These are phyloP conservation scores for Fistulina hepatica DNA, from an alignment of 1,284 basidiomycete species.

Conservation along the genomic window DNA sequence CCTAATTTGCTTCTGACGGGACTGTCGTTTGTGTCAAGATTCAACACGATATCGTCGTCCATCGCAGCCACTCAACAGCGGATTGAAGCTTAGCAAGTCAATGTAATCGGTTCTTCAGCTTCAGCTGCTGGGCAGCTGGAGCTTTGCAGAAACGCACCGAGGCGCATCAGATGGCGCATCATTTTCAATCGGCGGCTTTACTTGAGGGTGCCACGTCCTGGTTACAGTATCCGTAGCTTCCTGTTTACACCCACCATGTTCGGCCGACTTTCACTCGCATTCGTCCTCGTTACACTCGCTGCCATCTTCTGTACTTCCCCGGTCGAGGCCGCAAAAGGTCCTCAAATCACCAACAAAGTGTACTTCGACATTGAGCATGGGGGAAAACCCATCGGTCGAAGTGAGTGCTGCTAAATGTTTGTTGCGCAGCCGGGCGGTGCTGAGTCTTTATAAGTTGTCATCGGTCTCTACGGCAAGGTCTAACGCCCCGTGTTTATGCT, in stretches of 20 bases:
- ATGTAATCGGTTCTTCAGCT: neutral
- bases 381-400: slow-evolving; percentile 69
- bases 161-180: neutral
- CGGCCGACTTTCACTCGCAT: slow-evolving; percentile 46
- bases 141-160: neutral
- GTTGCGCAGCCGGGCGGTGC: slow-evolving; percentile 2
- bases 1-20: slow-evolving; percentile 20
- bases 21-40: slow-evolving; percentile 39
- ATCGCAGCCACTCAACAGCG: slow-evolving; percentile 22
- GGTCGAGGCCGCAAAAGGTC: slow-evolving; percentile 67
- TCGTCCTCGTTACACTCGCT: slow-evolving; percentile 52
- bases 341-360: slow-evolving; percentile 83
- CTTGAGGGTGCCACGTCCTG: slow-evolving; percentile 2
- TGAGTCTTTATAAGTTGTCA: slow-evolving; percentile 41
- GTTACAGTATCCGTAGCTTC: slow-evolving; percentile 21
- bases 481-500: no score
- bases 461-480: slow-evolving; percentile 88
- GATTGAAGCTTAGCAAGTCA: no score
- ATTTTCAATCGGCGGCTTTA: neutral
- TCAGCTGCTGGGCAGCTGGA: neutral
- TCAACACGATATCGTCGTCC: slow-evolving; percentile 64
- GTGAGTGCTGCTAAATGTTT: slow-evolving; percentile 34
- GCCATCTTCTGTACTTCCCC: slow-evolving; percentile 60
- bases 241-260: slow-evolving; percentile 36
- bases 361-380: slow-evolving; percentile 93